Evolutionary conservation across 306 rosid species (phyloP).

Genomic region (Sicyos edulis): DNA sequence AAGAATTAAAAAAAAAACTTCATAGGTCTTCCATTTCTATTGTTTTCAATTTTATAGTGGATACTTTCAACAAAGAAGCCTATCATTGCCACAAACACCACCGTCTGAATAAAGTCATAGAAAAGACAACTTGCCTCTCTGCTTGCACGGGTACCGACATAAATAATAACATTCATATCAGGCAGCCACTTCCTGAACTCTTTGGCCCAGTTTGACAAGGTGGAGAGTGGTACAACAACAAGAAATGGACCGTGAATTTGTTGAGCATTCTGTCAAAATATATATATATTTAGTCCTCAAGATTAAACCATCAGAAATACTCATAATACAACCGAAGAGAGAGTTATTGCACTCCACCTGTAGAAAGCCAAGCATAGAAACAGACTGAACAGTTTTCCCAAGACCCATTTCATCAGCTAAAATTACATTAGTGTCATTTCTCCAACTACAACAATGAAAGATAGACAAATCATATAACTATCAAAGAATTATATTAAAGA

Average conservation of each 20-base stretch:
- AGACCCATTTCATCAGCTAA: slow-evolving; percentile 99
- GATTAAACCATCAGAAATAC: neutral
- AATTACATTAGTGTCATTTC: slow-evolving; percentile 97
- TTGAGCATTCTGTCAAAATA: slow-evolving; percentile 71
- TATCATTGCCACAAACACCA: neutral
- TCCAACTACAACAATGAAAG: slow-evolving; percentile 65
- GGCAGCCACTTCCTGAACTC: slow-evolving; percentile 99
- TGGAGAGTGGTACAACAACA: slow-evolving; percentile 93
- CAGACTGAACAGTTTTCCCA: slow-evolving; percentile 98
- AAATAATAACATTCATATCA: slow-evolving; percentile 89
- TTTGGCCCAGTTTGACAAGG: slow-evolving; percentile 97
- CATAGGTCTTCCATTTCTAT: neutral
- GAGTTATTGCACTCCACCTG: slow-evolving; percentile 49
- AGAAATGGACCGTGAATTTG: slow-evolving; percentile 96
- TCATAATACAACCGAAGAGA: slow-evolving; percentile 2
- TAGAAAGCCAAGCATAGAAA: slow-evolving; percentile 97
- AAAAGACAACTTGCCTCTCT: slow-evolving; percentile 64
- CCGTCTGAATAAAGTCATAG: neutral
- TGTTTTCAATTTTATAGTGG: slow-evolving; percentile 3
- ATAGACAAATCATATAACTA: slow-evolving; percentile 28
- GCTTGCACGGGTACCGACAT: slow-evolving; percentile 98
- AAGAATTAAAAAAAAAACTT: neutral
- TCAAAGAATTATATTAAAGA: slow-evolving; percentile 11
- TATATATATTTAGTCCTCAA: neutral
- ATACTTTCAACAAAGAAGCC: neutral